Conservation (phyloP, 2,329 filamentous ascomycete species). For the Myriosclerotinia duriaeana region DNA sequence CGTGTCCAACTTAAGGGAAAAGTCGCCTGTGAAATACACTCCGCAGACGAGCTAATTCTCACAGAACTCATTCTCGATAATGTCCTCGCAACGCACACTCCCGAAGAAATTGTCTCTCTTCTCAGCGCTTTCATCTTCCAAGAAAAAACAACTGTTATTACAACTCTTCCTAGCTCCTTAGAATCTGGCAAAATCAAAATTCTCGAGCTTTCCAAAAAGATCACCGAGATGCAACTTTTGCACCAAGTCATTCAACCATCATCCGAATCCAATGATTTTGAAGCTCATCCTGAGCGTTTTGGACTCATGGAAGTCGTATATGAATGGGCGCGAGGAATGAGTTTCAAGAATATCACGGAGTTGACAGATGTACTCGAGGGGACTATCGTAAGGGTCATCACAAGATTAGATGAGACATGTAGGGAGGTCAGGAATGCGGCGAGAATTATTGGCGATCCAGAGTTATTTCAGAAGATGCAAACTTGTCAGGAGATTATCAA, state of each 20-base stretch:
- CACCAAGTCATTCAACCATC: slow-evolving; percentile 89
- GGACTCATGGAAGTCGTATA: slow-evolving; percentile 97
- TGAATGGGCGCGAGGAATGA: slow-evolving; percentile 97
- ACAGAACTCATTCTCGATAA: slow-evolving; percentile 97
- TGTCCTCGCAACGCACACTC: slow-evolving; percentile 90
- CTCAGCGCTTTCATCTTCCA: slow-evolving; percentile 96
- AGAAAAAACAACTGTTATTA: slow-evolving; percentile 84
- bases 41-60: slow-evolving; percentile 90
- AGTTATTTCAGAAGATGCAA: slow-evolving; percentile 94
- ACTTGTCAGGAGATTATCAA: slow-evolving; percentile 97
- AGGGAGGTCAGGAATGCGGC: slow-evolving; percentile 97
- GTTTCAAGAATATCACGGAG: slow-evolving; percentile 95
- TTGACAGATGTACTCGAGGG: slow-evolving; percentile 96
- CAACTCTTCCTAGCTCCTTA: slow-evolving; percentile 77
- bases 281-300: slow-evolving; percentile 74
- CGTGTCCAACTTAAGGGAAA: slow-evolving; percentile 96
- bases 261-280: slow-evolving; percentile 91
- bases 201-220: slow-evolving; percentile 84
- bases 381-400: slow-evolving; percentile 94
- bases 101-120: slow-evolving; percentile 92
- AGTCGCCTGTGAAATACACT: slow-evolving; percentile 96
- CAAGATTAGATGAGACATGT: slow-evolving; percentile 90
- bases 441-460: slow-evolving; percentile 89
- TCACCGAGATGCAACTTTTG: slow-evolving; percentile 83
- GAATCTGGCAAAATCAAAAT: slow-evolving; percentile 83